Percentiles rank a stretch among this genome's conserved stretches.
Evolutionary conservation across 2,329 filamentous ascomycete species (phyloP).

Genomic region (Rugonectria rugulosa): DNA sequence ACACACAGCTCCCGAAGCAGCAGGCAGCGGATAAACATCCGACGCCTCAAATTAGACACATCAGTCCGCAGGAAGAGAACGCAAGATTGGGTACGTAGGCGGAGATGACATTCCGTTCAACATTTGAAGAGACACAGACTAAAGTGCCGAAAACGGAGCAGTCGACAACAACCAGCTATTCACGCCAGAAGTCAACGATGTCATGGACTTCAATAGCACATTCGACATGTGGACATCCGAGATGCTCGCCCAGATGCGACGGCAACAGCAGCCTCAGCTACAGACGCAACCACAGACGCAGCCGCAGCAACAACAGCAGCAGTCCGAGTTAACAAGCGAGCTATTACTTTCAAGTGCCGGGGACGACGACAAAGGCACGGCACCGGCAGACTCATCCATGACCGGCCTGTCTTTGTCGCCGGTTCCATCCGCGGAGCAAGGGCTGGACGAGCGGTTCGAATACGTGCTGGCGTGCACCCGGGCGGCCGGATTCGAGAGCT

Average conservation of each 20-base stretch:
- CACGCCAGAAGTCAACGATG: slow-evolving; percentile 8
- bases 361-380: background rate
- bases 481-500: slow-evolving; percentile 14
- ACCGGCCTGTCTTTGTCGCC: slow-evolving; percentile 10
- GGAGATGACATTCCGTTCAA: too few species aligned
- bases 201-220: slow-evolving; percentile 5
- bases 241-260: slow-evolving; percentile 4
- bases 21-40: background rate
- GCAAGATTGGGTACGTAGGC: slow-evolving; percentile 6
- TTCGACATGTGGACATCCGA: slow-evolving; percentile 12
- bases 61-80: slow-evolving; percentile 2
- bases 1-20: slow-evolving; percentile 1
- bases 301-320: background rate
- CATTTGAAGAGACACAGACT: too few species aligned
- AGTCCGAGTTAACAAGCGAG: background rate
- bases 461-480: slow-evolving; percentile 11
- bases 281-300: background rate
- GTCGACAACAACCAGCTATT: slow-evolving; percentile 5
- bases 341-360: background rate
- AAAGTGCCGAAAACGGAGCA: background rate
- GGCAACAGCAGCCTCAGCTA: slow-evolving; percentile 5
- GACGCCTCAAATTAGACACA: background rate
- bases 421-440: slow-evolving; percentile 4
- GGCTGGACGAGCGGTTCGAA: slow-evolving; percentile 11
- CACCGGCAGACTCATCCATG: slow-evolving; percentile 5